These are phyloP conservation scores for Litsea cubeba DNA, from an alignment of 164 flowering plant species.

Conservation along the genomic window DNA sequence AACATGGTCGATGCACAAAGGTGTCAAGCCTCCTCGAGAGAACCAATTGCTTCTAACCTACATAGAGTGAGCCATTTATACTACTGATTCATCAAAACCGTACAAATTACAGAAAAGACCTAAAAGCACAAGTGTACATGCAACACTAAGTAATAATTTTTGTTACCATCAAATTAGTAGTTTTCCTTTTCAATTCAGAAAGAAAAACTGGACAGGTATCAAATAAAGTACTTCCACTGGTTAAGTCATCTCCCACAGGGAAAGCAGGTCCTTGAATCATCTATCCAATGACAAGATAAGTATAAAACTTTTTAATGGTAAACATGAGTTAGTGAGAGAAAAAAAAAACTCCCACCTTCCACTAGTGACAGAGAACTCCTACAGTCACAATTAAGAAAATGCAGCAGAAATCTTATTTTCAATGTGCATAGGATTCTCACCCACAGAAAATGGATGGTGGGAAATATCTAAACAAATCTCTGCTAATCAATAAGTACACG, in stretches of 20 bases:
- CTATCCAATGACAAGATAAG: neutral
- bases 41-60: constrained; percentile 70
- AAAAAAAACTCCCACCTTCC: neutral
- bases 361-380: neutral
- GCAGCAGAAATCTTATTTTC: too few relatives aligned
- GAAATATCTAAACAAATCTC: too few relatives aligned
- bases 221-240: neutral
- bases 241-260: neutral
- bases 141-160: neutral
- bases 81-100: neutral
- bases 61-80: neutral
- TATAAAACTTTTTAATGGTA: neutral
- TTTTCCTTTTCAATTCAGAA: neutral
- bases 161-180: neutral
- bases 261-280: neutral
- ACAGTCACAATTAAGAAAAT: too few relatives aligned
- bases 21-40: constrained; percentile 59
- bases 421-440: too few relatives aligned
- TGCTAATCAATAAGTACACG: too few relatives aligned
- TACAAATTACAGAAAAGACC: neutral
- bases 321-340: neutral
- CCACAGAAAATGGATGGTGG: too few relatives aligned
- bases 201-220: neutral
- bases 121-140: neutral
- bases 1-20: constrained; percentile 74